Percentiles rank a stretch among this genome's conserved stretches.
Conservation (phyloP, 768 basidiomycete genomes). For the Calocera viscosa region DNA sequence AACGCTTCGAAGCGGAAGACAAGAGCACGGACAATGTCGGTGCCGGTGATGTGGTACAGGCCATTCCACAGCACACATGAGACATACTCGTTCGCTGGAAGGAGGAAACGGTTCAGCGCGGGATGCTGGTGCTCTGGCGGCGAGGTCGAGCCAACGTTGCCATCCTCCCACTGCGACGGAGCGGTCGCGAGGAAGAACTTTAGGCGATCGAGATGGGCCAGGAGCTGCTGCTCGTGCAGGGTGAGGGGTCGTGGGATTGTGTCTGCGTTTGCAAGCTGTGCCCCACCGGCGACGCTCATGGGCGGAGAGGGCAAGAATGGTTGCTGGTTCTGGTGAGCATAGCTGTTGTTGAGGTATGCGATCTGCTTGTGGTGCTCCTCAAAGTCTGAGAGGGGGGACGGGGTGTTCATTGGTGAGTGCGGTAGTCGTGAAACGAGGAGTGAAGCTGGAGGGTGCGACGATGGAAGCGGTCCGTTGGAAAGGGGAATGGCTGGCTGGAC, state of each 20-base stretch:
- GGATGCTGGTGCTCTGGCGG: slow-evolving; percentile 42
- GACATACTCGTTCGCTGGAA: slow-evolving; percentile 75
- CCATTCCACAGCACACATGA: slow-evolving; percentile 88
- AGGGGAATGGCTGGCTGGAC: not conserved
- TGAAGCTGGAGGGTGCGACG: not conserved
- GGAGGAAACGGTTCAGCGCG: slow-evolving; percentile 70
- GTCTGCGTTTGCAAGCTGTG: not conserved
- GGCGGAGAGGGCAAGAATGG: slow-evolving; percentile 7
- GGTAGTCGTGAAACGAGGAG: not conserved
- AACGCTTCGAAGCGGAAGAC: slow-evolving; percentile 92
- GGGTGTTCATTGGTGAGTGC: not conserved
- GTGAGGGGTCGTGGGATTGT: slow-evolving; percentile 40
- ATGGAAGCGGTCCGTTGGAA: not conserved
- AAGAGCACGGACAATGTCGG: slow-evolving; percentile 88
- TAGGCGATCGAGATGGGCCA: slow-evolving; percentile 67
- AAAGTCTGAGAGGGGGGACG: not conserved
- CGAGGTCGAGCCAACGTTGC: not conserved
- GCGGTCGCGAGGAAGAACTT: slow-evolving; percentile 75
- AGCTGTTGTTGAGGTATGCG: not conserved
- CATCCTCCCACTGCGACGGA: slow-evolving; percentile 5
- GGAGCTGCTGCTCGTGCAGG: slow-evolving; percentile 50
- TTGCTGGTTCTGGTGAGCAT: slow-evolving; percentile 1
- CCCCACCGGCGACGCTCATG: slow-evolving; percentile 7
- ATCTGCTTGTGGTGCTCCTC: not conserved
- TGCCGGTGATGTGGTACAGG: slow-evolving; percentile 87